Evolutionary conservation across 192 early-diverging fungal genomes (phyloP).

Genomic region (Rhizophlyctis rosea): DNA sequence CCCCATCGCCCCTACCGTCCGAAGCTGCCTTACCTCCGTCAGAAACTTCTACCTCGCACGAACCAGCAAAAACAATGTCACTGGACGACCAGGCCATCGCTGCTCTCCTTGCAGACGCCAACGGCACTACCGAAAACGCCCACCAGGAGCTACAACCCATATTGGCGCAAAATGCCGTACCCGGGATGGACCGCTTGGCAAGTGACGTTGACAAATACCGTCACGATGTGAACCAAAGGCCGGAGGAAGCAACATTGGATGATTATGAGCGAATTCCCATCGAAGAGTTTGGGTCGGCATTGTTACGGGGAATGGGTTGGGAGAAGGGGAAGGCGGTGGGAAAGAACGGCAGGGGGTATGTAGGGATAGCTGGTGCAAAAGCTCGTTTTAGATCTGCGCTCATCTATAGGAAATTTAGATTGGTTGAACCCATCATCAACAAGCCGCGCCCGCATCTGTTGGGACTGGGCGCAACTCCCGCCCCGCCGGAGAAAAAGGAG

Average conservation of each 20-base stretch:
- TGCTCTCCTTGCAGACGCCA: conserved; percentile 22
- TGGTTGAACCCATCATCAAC: conserved; percentile 20
- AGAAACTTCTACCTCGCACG: neutral
- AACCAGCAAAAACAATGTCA: conserved; percentile 4
- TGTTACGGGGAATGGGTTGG: conserved; percentile 92
- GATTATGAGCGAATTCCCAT: conserved; percentile 84
- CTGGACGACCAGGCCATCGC: conserved; percentile 32
- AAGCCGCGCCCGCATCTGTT: conserved; percentile 69
- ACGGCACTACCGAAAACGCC: neutral
- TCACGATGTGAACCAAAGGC: conserved; percentile 58
- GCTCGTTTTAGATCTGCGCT: neutral
- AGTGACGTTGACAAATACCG: conserved; percentile 60
- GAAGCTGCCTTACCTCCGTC: neutral
- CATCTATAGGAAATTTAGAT: conserved; percentile 2
- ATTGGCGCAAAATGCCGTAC: conserved; percentile 44
- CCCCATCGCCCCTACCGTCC: neutral
- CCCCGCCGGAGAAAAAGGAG: conserved; percentile 42
- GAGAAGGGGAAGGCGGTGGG: conserved; percentile 60
- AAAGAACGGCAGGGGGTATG: conserved; percentile 41
- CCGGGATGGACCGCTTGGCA: conserved; percentile 33
- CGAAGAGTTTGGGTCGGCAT: conserved; percentile 82
- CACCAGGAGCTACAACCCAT: conserved; percentile 29
- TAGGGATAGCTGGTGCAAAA: neutral
- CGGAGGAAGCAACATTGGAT: conserved; percentile 60
- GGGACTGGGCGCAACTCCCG: conserved; percentile 80